phyloP scores from a whole-genome alignment of 2,329 filamentous ascomycete species.

The Aspergillus ochraceus region DNA sequence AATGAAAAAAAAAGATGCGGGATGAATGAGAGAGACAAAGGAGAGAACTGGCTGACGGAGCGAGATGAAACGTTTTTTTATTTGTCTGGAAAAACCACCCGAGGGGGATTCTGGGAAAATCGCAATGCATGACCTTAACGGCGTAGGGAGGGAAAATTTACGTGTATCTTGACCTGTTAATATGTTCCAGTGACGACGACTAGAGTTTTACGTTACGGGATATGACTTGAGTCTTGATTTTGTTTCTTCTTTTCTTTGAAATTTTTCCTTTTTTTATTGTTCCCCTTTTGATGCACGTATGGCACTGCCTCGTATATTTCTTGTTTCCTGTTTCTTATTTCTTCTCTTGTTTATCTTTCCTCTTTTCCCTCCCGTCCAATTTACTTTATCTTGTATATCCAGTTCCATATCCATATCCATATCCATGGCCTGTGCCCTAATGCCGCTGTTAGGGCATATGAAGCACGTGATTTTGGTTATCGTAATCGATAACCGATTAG shows the following conservation, averaged over 20 bases:
- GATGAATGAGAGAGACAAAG: neutral
- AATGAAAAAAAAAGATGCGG: no score
- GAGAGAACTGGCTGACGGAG: slow-evolving; percentile 3
- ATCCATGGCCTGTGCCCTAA: slow-evolving; percentile 6
- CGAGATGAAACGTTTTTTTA: slow-evolving; percentile 18
- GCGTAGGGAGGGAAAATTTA: slow-evolving; percentile 44
- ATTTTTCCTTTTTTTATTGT: neutral
- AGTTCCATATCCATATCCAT: neutral
- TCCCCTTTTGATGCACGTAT: neutral
- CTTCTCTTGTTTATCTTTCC: neutral
- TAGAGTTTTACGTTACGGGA: slow-evolving; percentile 20
- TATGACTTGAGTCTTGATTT: slow-evolving; percentile 16
- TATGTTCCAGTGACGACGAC: slow-evolving; percentile 37
- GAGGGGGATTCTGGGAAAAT: slow-evolving; percentile 31
- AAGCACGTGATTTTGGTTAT: slow-evolving; percentile 10
- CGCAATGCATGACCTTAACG: slow-evolving; percentile 45
- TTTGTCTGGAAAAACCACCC: slow-evolving; percentile 17
- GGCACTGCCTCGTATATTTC: neutral
- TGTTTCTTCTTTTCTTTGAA: neutral
- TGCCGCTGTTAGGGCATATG: slow-evolving; percentile 1
- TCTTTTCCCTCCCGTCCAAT: neutral
- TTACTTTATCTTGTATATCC: no score
- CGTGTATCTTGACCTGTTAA: slow-evolving; percentile 38
- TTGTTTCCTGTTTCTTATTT: neutral
- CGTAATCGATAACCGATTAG: slow-evolving; percentile 12